Base-by-base conservation (phyloP, 176 grass and related monocot species). In the Zoysia japonica region DNA sequence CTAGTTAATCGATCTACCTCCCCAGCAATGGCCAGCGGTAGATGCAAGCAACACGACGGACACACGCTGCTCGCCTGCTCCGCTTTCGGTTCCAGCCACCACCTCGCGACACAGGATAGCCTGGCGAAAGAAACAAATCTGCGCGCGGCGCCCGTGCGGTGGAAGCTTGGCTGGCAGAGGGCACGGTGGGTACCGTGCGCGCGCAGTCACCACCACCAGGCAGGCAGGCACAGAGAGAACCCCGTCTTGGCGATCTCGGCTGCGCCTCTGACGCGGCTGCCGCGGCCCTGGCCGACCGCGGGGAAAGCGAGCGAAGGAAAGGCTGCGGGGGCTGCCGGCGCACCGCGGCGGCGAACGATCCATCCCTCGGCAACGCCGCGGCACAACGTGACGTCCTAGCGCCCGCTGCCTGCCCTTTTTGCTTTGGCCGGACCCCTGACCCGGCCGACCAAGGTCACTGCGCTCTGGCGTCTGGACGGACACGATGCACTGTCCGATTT, bases 261-360 rank as follows among this genome's bases (percentile, higher is more conserved):
- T 70, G 67, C 55, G 47, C 16, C 55, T 64, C 74, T 85, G 78
- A 38, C 74, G 84, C 71, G 61, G 36, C 71, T 86, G 84, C 84
- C 57, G 38, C 85, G 65, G 39, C 67, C 52, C 35, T 75, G 86
- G 81, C 86, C 86, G 86, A 88, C 86, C 86, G 43, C 36, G 80
- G 8, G 35, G 17, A 10, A 82, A 83, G 81, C 68, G 61, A 49
- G 72, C 2, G 56, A 4, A 6, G 0, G 35, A 35, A 61, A 61
- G 79, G 60, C 80, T 82, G 79, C 44, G 3, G n/a, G 4, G 55
- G 5, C 55, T 19, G 48, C 62, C 63, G 54, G n/a, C 82, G 54
- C 65, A 28, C 44, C 19, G 74, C 72, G 36, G 17, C 40, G 3
- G 28, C 1, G 75, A n/a, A 57, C 9, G 9, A 68, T 56, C 61